Evolutionary conservation across 1,139 yeast genomes (phyloP).

Genomic region (Sugiyamaella japonica): DNA sequence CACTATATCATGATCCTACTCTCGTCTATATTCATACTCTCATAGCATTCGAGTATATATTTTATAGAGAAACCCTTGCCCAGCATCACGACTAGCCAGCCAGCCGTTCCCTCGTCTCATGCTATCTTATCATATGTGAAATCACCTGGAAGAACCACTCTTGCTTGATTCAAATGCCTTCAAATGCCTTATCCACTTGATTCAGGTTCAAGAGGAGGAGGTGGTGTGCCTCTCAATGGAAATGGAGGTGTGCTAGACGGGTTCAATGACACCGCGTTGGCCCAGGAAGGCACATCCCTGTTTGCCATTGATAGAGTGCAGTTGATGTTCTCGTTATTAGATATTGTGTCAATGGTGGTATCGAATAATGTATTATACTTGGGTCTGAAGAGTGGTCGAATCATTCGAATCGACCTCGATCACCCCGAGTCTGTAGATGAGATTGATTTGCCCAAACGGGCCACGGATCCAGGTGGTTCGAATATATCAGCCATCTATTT

Average conservation of each 20-base stretch:
- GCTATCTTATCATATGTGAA: too few species aligned
- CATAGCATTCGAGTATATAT: too few species aligned
- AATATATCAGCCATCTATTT: slow-evolving; percentile 41
- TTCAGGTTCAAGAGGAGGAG: neutral
- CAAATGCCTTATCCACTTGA: neutral
- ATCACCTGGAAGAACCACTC: too few species aligned
- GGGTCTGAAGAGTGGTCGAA: slow-evolving; percentile 47
- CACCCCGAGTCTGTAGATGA: slow-evolving; percentile 54
- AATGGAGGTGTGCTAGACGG: slow-evolving; percentile 9
- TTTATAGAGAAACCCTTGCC: too few species aligned
- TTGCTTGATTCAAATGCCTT: too few species aligned
- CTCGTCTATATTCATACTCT: neutral
- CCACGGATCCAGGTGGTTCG: slow-evolving; percentile 31
- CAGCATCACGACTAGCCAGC: too few species aligned
- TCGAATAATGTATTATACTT: slow-evolving; percentile 51
- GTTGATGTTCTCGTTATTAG: slow-evolving; percentile 51
- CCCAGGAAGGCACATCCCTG: slow-evolving; percentile 20
- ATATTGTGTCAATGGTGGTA: slow-evolving; percentile 49
- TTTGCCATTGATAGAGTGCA: slow-evolving; percentile 55
- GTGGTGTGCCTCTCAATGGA: neutral
- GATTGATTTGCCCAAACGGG: slow-evolving; percentile 36
- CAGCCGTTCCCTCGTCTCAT: too few species aligned
- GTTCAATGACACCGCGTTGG: slow-evolving; percentile 3
- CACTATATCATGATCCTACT: neutral
- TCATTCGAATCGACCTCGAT: slow-evolving; percentile 55